Evolutionary conservation across 306 rosid genomes (phyloP).

Genomic region (Bauhinia variegata): DNA sequence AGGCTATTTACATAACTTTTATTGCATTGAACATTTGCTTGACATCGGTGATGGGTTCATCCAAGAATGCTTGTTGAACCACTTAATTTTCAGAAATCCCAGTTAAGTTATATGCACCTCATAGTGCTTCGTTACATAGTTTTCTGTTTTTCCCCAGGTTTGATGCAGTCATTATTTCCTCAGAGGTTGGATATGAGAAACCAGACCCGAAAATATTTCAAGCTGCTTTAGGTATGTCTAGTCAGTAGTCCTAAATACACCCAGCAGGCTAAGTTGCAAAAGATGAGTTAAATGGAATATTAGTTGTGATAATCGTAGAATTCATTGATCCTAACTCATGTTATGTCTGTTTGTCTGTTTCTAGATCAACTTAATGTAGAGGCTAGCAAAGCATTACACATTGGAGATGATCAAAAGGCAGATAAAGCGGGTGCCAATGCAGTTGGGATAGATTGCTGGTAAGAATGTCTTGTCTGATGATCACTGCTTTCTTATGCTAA

Average conservation of each 20-base stretch:
- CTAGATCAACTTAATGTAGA: slow-evolving; percentile 70
- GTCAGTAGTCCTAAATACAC: slow-evolving; percentile 1
- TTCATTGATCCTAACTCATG: neutral
- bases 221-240: slow-evolving; percentile 77
- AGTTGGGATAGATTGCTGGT: slow-evolving; percentile 90
- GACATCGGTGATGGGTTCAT: slow-evolving; percentile 2
- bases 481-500: slow-evolving; percentile 1
- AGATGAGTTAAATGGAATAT: slow-evolving; percentile 10
- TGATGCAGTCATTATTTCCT: slow-evolving; percentile 83
- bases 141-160: slow-evolving; percentile 55
- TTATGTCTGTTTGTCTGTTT: slow-evolving; percentile 11
- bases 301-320: slow-evolving; percentile 7
- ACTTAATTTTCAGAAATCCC: slow-evolving; percentile 15
- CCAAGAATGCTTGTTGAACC: slow-evolving; percentile 4
- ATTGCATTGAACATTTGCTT: neutral
- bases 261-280: slow-evolving; percentile 8
- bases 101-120: slow-evolving; percentile 7
- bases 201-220: slow-evolving; percentile 85
- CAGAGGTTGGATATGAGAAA: slow-evolving; percentile 92
- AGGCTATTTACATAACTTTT: neutral
- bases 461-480: slow-evolving; percentile 37
- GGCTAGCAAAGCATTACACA: slow-evolving; percentile 75
- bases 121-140: slow-evolving; percentile 2
- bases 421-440: slow-evolving; percentile 81
- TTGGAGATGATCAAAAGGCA: slow-evolving; percentile 84